A percentile compares a stretch with the other conserved stretches of the same genome.
Evolutionary conservation across 768 basidiomycete genomes (phyloP).

Genomic region (Amanita pallidorosea): DNA sequence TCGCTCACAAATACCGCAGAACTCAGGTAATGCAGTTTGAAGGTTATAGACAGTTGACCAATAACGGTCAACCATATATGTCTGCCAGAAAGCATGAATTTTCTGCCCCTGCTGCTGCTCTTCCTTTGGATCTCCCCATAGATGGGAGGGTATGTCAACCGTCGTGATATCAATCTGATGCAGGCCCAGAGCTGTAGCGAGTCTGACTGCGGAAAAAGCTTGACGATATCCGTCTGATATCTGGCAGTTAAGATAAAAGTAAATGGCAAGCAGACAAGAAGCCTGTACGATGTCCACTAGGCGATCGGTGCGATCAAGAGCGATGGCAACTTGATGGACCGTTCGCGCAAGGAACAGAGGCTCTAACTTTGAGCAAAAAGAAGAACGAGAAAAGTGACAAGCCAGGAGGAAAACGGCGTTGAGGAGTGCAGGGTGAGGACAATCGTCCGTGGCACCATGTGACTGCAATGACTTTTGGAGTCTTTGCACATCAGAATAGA

Average conservation of each 20-base stretch:
- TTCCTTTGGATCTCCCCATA: slow-evolving; percentile 20
- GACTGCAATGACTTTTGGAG: slow-evolving; percentile 25
- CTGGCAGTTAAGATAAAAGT: slow-evolving; percentile 47
- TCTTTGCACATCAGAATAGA: slow-evolving; percentile 36
- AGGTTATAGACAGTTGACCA: slow-evolving; percentile 48
- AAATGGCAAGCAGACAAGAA: slow-evolving; percentile 46
- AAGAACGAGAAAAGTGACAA: slow-evolving; percentile 39
- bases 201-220: slow-evolving; percentile 47
- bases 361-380: slow-evolving; percentile 31
- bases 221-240: slow-evolving; percentile 52
- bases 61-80: slow-evolving; percentile 49
- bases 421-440: slow-evolving; percentile 46
- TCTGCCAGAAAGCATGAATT: slow-evolving; percentile 49
- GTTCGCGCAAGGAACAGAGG: slow-evolving; percentile 37
- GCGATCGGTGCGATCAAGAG: slow-evolving; percentile 43
- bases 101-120: slow-evolving; percentile 33
- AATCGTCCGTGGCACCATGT: slow-evolving; percentile 11
- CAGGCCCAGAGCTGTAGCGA: slow-evolving; percentile 49
- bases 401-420: slow-evolving; percentile 54
- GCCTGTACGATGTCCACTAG: slow-evolving; percentile 51
- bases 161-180: slow-evolving; percentile 29
- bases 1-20: slow-evolving; percentile 31
- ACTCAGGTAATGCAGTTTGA: slow-evolving; percentile 41
- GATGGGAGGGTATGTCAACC: background rate
- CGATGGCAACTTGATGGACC: slow-evolving; percentile 38